Evolutionary conservation across 1,284 basidiomycete species (phyloP).

Genomic region (Microbotryum scabiosae): DNA sequence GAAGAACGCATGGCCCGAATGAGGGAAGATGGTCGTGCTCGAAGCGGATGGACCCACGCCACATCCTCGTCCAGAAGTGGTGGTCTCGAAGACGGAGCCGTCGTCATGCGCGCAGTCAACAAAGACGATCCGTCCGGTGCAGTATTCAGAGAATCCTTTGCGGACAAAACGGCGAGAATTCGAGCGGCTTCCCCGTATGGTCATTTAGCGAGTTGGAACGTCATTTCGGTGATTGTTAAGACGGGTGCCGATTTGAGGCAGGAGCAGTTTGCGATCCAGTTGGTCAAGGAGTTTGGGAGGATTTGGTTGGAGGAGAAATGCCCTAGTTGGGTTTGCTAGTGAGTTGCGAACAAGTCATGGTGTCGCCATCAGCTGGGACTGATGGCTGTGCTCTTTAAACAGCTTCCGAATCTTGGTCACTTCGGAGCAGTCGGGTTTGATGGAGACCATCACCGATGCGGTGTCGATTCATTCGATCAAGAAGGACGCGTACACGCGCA

Average conservation of each 20-base stretch:
- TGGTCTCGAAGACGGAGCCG: constrained; percentile 36
- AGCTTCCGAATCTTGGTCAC: constrained; percentile 83
- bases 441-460: constrained; percentile 92
- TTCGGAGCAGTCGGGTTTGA: constrained; percentile 81
- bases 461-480: constrained; percentile 99
- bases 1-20: constrained; percentile 94
- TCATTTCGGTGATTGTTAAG: constrained; percentile 93
- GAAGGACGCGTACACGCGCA: constrained; percentile 73
- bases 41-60: constrained; percentile 14
- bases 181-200: constrained; percentile 89
- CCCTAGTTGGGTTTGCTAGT: constrained; percentile 88
- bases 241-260: constrained; percentile 94
- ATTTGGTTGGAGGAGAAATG: constrained; percentile 94
- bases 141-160: constrained; percentile 93
- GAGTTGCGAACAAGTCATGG: constrained; percentile 38
- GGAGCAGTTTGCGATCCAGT: constrained; percentile 92
- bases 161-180: constrained; percentile 89
- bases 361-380: too few species aligned
- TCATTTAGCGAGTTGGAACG: constrained; percentile 66
- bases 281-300: constrained; percentile 83
- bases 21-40: constrained; percentile 46
- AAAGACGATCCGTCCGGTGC: constrained; percentile 94
- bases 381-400: background rate
- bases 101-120: constrained; percentile 86
- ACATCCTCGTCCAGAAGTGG: background rate